phyloP scores from a whole-genome alignment of 768 basidiomycete species.

The Suillus fuscotomentosus region DNA sequence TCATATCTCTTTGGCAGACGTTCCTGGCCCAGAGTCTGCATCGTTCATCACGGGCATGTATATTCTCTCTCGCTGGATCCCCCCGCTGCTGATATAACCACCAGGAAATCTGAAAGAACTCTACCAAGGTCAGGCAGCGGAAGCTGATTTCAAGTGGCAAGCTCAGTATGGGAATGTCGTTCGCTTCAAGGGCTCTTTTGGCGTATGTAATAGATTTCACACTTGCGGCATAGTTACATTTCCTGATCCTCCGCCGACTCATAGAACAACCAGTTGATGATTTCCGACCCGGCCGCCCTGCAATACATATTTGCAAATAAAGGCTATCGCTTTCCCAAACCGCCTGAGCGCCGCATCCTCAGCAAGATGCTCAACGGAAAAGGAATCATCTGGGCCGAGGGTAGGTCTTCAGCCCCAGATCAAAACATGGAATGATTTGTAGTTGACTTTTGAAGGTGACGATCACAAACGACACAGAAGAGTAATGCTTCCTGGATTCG shows the following conservation, averaged over 20 bases:
- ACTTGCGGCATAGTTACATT: constrained; percentile 4
- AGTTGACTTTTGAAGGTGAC: constrained; percentile 23
- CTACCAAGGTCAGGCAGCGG: constrained; percentile 24
- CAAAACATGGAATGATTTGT: not conserved
- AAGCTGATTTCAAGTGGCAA: constrained; percentile 30
- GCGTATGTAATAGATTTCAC: constrained; percentile 15
- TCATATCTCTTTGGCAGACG: constrained; percentile 12
- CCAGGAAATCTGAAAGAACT: constrained; percentile 30
- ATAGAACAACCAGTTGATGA: constrained; percentile 43
- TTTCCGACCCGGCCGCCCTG: constrained; percentile 48
- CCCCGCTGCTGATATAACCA: constrained; percentile 20
- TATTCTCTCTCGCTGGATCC: not conserved
- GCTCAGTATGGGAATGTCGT: constrained; percentile 27
- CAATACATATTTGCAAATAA: constrained; percentile 40
- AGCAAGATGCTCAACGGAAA: constrained; percentile 25
- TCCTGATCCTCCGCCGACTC: constrained; percentile 3
- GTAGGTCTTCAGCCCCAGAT: constrained; percentile 24
- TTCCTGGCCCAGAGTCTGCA: constrained; percentile 20
- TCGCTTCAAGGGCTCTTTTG: constrained; percentile 26
- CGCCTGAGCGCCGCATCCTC: constrained; percentile 19
- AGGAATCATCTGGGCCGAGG: constrained; percentile 41
- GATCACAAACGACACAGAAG: constrained; percentile 52
- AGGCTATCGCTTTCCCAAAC: constrained; percentile 43
- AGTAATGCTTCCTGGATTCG: constrained; percentile 56
- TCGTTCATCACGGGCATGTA: constrained; percentile 21